Evolutionary conservation across 805 yeast species (phyloP).

Genomic region (Myxozyma mucilagina): DNA sequence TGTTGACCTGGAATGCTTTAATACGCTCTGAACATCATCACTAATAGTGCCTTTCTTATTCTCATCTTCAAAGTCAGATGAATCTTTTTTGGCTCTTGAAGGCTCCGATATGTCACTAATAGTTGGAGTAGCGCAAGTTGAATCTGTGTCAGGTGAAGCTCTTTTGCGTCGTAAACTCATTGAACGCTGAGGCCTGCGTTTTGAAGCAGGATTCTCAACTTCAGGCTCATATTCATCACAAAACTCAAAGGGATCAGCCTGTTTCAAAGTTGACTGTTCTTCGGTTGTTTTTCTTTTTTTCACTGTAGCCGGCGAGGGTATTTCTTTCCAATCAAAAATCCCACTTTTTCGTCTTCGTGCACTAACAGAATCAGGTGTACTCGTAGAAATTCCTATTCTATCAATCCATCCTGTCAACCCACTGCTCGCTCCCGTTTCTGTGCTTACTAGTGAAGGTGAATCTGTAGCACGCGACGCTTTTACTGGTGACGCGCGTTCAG

Average conservation of each 20-base stretch:
- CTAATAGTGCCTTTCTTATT: no score
- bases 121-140: background rate
- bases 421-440: background rate
- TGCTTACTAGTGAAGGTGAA: background rate
- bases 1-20: no score
- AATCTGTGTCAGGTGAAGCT: background rate
- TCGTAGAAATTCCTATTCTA: background rate
- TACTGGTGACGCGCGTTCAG: constrained; percentile 23
- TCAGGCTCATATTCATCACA: background rate
- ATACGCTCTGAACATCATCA: no score
- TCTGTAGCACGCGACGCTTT: constrained; percentile 3
- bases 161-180: background rate
- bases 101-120: background rate
- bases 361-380: background rate
- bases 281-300: background rate
- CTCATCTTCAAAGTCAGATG: no score
- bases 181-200: background rate
- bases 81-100: background rate
- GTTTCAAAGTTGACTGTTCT: background rate
- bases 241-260: constrained; percentile 3
- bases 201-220: background rate
- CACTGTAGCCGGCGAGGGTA: background rate
- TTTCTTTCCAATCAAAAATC: background rate
- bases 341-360: background rate
- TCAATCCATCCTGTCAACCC: constrained; percentile 1